Conservation (phyloP, 805 yeast genomes). For the Lipomyces mesembrius region DNA sequence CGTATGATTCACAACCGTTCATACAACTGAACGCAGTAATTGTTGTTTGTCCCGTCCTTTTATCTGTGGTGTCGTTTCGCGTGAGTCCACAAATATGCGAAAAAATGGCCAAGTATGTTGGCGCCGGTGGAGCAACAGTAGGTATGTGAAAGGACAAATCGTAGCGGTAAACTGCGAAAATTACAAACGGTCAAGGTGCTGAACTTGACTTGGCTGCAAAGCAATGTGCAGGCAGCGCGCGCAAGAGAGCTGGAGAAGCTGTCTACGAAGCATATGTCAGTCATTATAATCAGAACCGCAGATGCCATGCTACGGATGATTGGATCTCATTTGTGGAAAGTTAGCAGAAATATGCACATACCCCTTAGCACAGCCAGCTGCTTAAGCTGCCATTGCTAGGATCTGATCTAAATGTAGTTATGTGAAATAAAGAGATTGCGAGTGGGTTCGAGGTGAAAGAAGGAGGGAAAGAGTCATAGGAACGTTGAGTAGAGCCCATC, state of each 20-base stretch:
- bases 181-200: background rate
- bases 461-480: background rate
- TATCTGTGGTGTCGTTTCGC: background rate
- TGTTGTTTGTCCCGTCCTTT: background rate
- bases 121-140: background rate
- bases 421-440: background rate
- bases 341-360: slow-evolving; percentile 1
- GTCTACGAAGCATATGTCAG: background rate
- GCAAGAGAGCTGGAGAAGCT: slow-evolving; percentile 1
- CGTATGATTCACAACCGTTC: background rate
- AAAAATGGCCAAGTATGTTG: background rate
- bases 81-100: background rate
- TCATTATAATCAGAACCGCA: background rate
- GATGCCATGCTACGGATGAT: background rate
- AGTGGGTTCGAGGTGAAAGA: background rate
- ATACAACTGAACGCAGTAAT: background rate
- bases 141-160: background rate
- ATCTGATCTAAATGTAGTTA: slow-evolving; percentile 5
- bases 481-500: background rate
- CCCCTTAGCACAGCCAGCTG: slow-evolving; percentile 27
- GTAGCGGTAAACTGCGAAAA: background rate
- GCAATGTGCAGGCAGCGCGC: slow-evolving; percentile 7
- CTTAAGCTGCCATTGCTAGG: slow-evolving; percentile 31
- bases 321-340: background rate
- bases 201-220: slow-evolving; percentile 13